Evolutionary conservation across 192 early-diverging fungal species (phyloP), one percentile per base, ranked within the genome.

Genomic region (Podila clonocystis): DNA sequence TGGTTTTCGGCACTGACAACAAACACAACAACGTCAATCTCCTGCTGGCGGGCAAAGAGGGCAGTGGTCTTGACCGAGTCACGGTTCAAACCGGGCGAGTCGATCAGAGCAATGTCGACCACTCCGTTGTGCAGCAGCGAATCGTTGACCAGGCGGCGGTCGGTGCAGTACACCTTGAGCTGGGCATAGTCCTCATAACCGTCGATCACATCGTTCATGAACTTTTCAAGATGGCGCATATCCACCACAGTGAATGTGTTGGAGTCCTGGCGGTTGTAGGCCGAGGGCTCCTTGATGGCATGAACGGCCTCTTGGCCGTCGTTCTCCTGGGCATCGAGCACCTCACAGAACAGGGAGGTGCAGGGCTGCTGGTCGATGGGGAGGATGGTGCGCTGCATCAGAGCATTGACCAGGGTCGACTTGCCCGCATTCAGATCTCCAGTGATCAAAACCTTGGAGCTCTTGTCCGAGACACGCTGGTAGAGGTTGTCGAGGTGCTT

Each of bases 1-100:
- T 99, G 98, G 83, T 99, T 99, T 84, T 98, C 98, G 17, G 98
- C 97, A 83, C 96, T 96, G 64, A 99, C 98, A 24, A 99, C 95
- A 90, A 99, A 99, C 3, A 99, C 94, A 69, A 99, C 94, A 22
- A 98, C 98, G 82, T 99, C 98, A 82, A 99, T 99, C 82, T 97
- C 97, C 80, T 98, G 96, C 83, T 99, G 98, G 63, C 96, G 92
- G 15, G 97, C 94, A 91, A 99, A 98, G 8, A 98, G 86, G 55
- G 95, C 93, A 13, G 95, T 98, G 13, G 98, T 99, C 86, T 99
- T 98, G 79, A 97, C 91, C 60, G 95, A 95, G 84, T 99, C 98
- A 61, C 95, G 95, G 87, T 99, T 99, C 68, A 99, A 88, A 24
- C 98, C 98, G 20, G 98, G 98, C 11, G 97, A 99, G 75, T 99